Evolutionary conservation across 2,329 filamentous ascomycete genomes (phyloP).

Genomic region (Scytalidium lignicola): DNA sequence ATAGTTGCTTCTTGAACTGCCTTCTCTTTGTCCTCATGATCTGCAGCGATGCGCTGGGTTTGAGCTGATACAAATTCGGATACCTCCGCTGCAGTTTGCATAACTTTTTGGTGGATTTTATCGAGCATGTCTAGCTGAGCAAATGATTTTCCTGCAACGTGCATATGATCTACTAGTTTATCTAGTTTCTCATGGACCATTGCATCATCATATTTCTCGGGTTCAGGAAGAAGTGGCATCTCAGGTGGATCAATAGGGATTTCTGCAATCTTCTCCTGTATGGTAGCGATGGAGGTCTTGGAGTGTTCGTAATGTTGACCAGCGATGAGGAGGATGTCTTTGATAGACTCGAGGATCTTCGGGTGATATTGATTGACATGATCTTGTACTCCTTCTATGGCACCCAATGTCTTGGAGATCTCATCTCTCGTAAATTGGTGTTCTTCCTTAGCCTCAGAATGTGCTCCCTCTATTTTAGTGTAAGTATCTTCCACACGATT

Average conservation of each 20-base stretch:
- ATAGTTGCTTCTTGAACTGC: conserved; percentile 75
- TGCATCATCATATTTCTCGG: conserved; percentile 59
- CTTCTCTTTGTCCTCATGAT: conserved; percentile 73
- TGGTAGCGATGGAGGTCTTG: conserved; percentile 54
- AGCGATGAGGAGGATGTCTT: conserved; percentile 78
- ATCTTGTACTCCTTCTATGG: conserved; percentile 70
- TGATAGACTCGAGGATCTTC: conserved; percentile 79
- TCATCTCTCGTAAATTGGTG: conserved; percentile 80
- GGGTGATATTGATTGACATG: conserved; percentile 81
- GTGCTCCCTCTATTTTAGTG: conserved; percentile 68
- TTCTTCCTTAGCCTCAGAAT: conserved; percentile 68
- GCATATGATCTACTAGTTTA: conserved; percentile 57
- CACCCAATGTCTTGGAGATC: conserved; percentile 66
- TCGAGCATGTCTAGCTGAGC: conserved; percentile 78
- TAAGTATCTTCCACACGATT: conserved; percentile 75
- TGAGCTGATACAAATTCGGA: conserved; percentile 76
- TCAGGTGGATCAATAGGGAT: conserved; percentile 45
- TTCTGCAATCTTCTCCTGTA: conserved; percentile 54
- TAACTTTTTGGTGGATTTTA: conserved; percentile 82
- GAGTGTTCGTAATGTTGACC: conserved; percentile 86
- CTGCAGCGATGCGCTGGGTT: conserved; percentile 67
- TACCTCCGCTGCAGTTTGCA: conserved; percentile 77
- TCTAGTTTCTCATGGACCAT: conserved; percentile 53
- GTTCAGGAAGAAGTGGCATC: conserved; percentile 50
- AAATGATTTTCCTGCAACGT: conserved; percentile 63